These are phyloP conservation scores for Paramecium pentaurelia DNA, from an alignment of 73 alveolate species.

Conservation along the genomic window DNA sequence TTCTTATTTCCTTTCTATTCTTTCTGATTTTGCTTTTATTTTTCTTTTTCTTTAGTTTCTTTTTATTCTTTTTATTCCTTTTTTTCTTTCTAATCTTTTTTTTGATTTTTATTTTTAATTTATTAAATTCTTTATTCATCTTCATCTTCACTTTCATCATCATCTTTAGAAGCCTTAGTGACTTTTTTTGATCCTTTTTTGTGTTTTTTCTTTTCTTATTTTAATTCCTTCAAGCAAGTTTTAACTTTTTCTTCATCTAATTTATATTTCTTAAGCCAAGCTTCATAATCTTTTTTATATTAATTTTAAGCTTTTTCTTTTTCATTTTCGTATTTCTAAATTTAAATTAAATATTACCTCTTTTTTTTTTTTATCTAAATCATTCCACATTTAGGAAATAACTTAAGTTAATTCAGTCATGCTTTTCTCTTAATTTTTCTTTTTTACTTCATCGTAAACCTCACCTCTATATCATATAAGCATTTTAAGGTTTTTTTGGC, in stretches of 20 bases:
- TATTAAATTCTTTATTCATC: neutral
- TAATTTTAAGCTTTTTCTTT: neutral
- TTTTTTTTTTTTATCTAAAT: neutral
- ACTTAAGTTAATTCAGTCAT: constrained; percentile 15
- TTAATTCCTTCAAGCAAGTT: neutral
- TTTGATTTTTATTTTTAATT: neutral
- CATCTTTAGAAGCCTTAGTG: neutral
- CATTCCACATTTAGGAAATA: constrained; percentile 23
- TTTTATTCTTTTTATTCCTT: neutral
- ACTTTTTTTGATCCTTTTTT: constrained; percentile 5
- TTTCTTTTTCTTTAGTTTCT: neutral
- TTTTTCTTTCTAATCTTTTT: neutral
- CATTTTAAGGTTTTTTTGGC: neutral
- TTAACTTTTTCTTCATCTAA: constrained; percentile 16
- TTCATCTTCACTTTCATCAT: neutral
- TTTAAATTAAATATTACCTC: neutral
- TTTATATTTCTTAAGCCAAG: neutral
- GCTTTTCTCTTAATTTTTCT: neutral
- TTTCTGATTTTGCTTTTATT: neutral
- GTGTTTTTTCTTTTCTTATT: neutral
- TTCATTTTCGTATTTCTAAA: neutral
- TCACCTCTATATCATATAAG: neutral
- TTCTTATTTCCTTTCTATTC: neutral
- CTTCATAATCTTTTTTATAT: neutral
- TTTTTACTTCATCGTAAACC: neutral